A percentile compares a stretch with the other conserved stretches of the same genome.
phyloP scores from a whole-genome alignment of 2,329 filamentous ascomycete genomes.

The Neurospora sp. region DNA sequence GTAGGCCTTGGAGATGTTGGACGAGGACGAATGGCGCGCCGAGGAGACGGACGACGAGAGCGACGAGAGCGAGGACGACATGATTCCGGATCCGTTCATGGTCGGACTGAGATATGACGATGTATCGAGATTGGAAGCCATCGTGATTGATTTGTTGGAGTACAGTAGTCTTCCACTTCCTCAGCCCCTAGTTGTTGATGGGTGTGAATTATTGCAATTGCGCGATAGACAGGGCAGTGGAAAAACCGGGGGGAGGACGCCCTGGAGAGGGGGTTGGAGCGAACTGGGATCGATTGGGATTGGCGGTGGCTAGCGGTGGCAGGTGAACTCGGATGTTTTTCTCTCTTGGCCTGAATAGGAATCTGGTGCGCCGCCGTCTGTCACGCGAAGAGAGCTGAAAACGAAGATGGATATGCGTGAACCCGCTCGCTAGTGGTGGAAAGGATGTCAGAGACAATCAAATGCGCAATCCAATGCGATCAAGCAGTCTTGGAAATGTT shows the following conservation, averaged over 20 bases:
- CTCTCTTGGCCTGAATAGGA: neutral
- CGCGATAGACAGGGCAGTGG: neutral
- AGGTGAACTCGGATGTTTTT: neutral
- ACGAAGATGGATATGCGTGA: neutral
- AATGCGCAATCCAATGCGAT: neutral
- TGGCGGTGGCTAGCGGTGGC: neutral
- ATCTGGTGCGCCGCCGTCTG: neutral
- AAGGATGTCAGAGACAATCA: neutral
- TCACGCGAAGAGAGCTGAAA: neutral
- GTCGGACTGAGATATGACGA: constrained; percentile 27
- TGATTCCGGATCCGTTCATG: constrained; percentile 35
- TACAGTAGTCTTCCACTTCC: neutral
- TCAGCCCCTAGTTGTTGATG: neutral
- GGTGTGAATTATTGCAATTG: neutral
- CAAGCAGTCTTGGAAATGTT: neutral
- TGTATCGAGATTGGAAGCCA: constrained; percentile 28
- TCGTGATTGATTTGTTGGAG: constrained; percentile 14
- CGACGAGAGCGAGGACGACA: constrained; percentile 46
- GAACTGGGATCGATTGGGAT: neutral
- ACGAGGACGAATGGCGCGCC: constrained; percentile 51
- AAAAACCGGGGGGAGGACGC: neutral
- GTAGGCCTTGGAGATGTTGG: constrained; percentile 82
- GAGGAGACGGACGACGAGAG: constrained; percentile 57
- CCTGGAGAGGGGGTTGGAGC: neutral
- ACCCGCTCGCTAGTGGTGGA: neutral